Evolutionary conservation across 345 rosid species (phyloP).

Genomic region (Hibiscus syriacus): DNA sequence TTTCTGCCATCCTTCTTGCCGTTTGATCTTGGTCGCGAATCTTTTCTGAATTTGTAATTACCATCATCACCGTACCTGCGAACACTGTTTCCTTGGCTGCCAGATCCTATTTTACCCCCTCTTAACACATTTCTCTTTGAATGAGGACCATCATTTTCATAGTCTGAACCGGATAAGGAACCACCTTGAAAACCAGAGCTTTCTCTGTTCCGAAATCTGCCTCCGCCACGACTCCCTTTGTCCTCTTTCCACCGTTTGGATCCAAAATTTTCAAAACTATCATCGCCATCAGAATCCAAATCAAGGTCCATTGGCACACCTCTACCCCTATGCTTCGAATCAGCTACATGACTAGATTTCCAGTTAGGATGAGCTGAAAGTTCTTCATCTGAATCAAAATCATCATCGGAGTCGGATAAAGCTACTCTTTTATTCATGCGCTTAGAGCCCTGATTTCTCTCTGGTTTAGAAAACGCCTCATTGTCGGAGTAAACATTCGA

Average conservation of each 20-base stretch:
- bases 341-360: constrained; percentile 73
- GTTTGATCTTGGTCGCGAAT: constrained; percentile 13
- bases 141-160: neutral
- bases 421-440: constrained; percentile 18
- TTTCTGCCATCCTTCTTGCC: constrained; percentile 21
- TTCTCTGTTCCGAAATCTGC: constrained; percentile 21
- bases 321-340: constrained; percentile 18
- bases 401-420: constrained; percentile 31
- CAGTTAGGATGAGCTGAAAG: constrained; percentile 48
- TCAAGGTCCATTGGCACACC: constrained; percentile 32
- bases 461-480: constrained; percentile 38
- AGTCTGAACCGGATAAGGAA: constrained; percentile 39
- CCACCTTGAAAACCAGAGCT: constrained; percentile 21
- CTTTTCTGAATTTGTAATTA: constrained; percentile 18
- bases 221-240: constrained; percentile 22
- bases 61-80: constrained; percentile 6
- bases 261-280: constrained; percentile 19
- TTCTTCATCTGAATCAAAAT: constrained; percentile 51
- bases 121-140: constrained; percentile 22
- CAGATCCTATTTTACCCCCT: constrained; percentile 17
- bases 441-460: constrained; percentile 29
- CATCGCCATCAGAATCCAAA: constrained; percentile 50
- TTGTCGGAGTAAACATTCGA: constrained; percentile 33
- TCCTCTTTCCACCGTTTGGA: constrained; percentile 23
- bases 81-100: constrained; percentile 29